Base-by-base conservation (phyloP, 345 rosid genomes). In the Ailanthus altissimus region DNA sequence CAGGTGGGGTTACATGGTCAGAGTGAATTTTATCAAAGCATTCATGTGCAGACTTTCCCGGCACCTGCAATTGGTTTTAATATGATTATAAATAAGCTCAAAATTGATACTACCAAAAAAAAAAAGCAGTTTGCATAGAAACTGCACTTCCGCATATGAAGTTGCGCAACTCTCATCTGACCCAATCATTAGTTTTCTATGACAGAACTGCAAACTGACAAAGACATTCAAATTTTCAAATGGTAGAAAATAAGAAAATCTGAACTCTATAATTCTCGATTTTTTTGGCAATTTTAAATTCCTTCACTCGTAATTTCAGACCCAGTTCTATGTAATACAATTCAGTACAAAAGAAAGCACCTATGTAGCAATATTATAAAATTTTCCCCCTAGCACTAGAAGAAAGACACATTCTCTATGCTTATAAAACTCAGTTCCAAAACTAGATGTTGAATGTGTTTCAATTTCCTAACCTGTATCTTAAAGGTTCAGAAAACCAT, bases 21-120 rank as follows among this genome's bases (percentile, higher is more conserved):
- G 91, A 83, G 81, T 93, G 86, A 59, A 93, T 77, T 85, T 81
- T 89, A 70, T 93, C 94, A 75, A 90, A 93, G 84, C 98, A 93
- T 59, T 91, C 97, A 74, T 90, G 92, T 10, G 92, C 90, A 56
- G 98, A 86, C 81, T 91, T 93, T 72, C 97, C 97, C 45, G 93
- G 93, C 26, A 93, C 92, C 94, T 90, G 84, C 76, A 80, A 82
- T 76, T 64, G 68, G 81, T 68, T 67, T 74, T 32, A 32, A 5
- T n/a, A 58, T 4, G 9, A 45, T 4, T 71, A 54, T 49, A 20
- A 16, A 57, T 71, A 47, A 51, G 59, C 58, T 57, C 53, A 42
- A 4, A 58, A 49, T 68, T 59, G 61, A 73, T 72, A 51, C 14
- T 50, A n/a, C 9, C 15, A 26, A 13, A 66, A 72, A 13, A 64